These are phyloP conservation scores for Cinnamomum chago DNA, from an alignment of 164 flowering plant species.

Conservation along the genomic window DNA sequence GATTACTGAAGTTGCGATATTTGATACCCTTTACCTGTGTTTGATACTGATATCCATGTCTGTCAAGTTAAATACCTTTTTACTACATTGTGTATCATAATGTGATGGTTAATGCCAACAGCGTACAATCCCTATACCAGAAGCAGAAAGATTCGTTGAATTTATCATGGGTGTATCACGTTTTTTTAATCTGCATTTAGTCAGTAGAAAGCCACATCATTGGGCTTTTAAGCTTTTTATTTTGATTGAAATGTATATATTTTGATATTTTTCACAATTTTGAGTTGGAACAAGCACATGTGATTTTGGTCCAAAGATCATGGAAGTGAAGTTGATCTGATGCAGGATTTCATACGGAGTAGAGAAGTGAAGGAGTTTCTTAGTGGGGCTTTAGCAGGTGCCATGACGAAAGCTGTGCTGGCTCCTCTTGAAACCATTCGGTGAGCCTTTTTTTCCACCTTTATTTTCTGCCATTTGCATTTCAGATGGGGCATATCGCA, in stretches of 20 bases:
- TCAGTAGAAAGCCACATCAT: background rate
- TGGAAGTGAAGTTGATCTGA: background rate
- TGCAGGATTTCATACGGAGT: slow-evolving; percentile 35
- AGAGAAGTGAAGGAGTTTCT: slow-evolving; percentile 93
- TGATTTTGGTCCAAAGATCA: background rate
- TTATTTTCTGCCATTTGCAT: too few relatives aligned
- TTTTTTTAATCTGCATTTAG: background rate
- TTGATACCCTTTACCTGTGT: too few relatives aligned
- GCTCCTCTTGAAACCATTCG: slow-evolving; percentile 98
- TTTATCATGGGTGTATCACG: background rate
- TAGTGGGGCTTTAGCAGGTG: slow-evolving; percentile 98
- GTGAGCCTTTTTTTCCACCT: slow-evolving; percentile 21
- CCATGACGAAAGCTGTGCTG: slow-evolving; percentile 96
- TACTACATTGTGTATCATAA: too few relatives aligned
- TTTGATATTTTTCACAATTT: background rate
- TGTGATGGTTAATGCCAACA: too few relatives aligned
- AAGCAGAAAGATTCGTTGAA: background rate
- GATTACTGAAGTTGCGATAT: too few relatives aligned
- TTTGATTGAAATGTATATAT: background rate
- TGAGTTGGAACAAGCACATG: background rate
- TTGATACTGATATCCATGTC: too few relatives aligned
- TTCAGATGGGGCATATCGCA: too few relatives aligned
- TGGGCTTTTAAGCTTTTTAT: background rate
- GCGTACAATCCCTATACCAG: background rate
- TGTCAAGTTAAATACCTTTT: too few relatives aligned